phyloP scores from a whole-genome alignment of 345 rosid genomes.

The Acer campestre region DNA sequence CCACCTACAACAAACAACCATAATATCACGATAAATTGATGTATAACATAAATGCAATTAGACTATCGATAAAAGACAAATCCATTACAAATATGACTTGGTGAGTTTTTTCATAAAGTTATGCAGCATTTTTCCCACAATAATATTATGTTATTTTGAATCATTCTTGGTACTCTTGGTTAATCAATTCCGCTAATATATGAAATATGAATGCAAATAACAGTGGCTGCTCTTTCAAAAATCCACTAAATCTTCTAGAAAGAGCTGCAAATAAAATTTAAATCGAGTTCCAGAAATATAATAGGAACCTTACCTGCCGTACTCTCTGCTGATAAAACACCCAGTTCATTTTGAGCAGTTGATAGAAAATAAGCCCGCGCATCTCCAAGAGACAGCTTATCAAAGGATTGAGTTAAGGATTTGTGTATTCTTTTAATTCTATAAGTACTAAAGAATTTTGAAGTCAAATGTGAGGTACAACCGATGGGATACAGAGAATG shows the following conservation, averaged over 20 bases:
- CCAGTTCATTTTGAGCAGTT: constrained; percentile 88
- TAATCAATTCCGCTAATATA: neutral
- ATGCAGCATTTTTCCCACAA: neutral
- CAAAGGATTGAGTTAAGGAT: constrained; percentile 27
- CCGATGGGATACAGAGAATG: neutral
- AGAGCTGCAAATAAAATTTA: neutral
- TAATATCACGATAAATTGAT: neutral
- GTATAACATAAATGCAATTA: neutral
- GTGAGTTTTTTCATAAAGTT: neutral
- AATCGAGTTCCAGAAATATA: neutral
- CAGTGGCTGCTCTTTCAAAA: neutral
- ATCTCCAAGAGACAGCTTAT: constrained; percentile 91
- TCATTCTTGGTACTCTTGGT: neutral
- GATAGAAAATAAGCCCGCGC: constrained; percentile 92
- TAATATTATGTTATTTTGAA: neutral
- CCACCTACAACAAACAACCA: constrained; percentile 53
- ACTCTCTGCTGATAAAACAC: constrained; percentile 91
- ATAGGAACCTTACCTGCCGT: constrained; percentile 57
- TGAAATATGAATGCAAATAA: neutral
- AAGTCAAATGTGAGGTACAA: neutral
- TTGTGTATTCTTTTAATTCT: neutral
- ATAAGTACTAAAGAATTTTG: neutral
- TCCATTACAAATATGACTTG: neutral
- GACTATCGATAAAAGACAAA: neutral
- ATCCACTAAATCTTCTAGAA: neutral